Base-by-base conservation (phyloP, 768 basidiomycete species). In the Boletus tylopilopsis region DNA sequence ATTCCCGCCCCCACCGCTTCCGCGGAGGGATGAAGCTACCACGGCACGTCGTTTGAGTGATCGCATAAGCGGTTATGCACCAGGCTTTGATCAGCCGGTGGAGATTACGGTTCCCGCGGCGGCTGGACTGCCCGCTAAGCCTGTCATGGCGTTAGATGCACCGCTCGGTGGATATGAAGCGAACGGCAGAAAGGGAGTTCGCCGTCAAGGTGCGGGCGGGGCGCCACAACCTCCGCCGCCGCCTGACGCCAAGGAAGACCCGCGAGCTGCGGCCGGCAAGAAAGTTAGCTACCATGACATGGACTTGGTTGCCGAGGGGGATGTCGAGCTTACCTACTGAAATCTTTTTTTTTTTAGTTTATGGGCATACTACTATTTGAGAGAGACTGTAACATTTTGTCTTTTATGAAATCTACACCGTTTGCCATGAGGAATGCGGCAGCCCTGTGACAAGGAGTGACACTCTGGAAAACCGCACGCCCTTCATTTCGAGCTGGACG, bases 281-380 rank as follows among this genome's bases (percentile, higher is more conserved):
- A 82, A 90, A 68, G 83, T 97, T 47, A 93, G 90, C 71, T 97
- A 97, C 64, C 85, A 92, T 65, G 94, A 97, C 70, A 90, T 96
- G 84, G 94, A 97, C 73, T 73, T 88, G 66, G 90, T 92, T 57
- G 89, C 91, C 24, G 89, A 89, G 76, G 85, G 79, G 33, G 85
- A 81, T 67, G 79, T 81, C 61, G 82, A 84, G 63, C 65, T 84
- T 60, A 68, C 69, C 25, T 72, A 72, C 48, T 72, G 53, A 71
- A 46, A 51, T n/a, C 55, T 54, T 64, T 12, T 2, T 30, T n/a
- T 30, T 30, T 6, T 6, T 30, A 66, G 45, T 43, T 42, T 67
- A 63, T 40, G 45, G 53, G 41, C 52, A 24, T 39, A 54, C 56
- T 68, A 64, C 55, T 66, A 44, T n/a, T n/a, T n/a, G n/a, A n/a